phyloP scores from a whole-genome alignment of 495 filamentous ascomycete species.

The Saxophila tyrrhenica region DNA sequence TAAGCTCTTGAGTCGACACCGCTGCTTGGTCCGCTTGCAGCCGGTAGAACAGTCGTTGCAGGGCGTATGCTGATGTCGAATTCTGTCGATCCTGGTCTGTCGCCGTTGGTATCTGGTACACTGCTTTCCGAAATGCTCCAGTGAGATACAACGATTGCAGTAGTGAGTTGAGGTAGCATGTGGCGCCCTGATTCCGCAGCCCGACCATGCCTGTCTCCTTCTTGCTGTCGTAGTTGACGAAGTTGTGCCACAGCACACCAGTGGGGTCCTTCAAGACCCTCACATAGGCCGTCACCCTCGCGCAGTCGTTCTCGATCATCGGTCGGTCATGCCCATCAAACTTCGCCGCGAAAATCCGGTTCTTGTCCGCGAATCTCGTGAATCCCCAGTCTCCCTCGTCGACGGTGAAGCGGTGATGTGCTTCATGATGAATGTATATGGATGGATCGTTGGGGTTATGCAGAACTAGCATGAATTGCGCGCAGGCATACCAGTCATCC shows the following conservation, averaged over 20 bases:
- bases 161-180: conserved; percentile 96
- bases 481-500: conserved; percentile 90
- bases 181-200: conserved; percentile 93
- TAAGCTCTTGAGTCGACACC: conserved; percentile 85
- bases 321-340: conserved; percentile 57
- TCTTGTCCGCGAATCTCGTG: conserved; percentile 77
- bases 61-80: conserved; percentile 80
- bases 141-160: conserved; percentile 96
- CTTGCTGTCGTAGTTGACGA: conserved; percentile 97
- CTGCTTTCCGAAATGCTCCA: conserved; percentile 92
- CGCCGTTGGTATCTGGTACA: conserved; percentile 72
- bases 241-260: conserved; percentile 98
- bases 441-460: conserved; percentile 87
- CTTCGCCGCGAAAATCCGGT: conserved; percentile 61
- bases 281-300: conserved; percentile 85
- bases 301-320: conserved; percentile 78
- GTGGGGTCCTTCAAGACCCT: conserved; percentile 93
- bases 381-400: conserved; percentile 99
- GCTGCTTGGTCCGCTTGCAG: conserved; percentile 72
- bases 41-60: conserved; percentile 90
- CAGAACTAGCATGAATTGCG: conserved; percentile 86
- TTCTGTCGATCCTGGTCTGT: conserved; percentile 71
- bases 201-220: conserved; percentile 97
- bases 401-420: conserved; percentile 82
- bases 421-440: conserved; percentile 56